phyloP scores from a whole-genome alignment of 1,284 basidiomycete species.

The Tilletiaria anomala region DNA sequence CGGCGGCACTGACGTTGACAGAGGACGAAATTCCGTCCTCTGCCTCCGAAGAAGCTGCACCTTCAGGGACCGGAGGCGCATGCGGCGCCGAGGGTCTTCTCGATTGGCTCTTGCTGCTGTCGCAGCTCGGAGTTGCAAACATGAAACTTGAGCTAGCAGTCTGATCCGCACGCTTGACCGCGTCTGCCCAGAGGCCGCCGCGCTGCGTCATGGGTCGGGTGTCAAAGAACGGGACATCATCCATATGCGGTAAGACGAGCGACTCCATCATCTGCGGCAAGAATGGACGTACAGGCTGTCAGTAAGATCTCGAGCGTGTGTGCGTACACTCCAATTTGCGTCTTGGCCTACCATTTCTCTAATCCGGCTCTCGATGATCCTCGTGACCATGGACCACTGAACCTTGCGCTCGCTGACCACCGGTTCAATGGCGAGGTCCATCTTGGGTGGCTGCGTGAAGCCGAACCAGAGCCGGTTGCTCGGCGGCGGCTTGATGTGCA shows the following conservation, averaged over 20 bases:
- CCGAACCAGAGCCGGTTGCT: constrained; percentile 94
- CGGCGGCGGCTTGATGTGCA: constrained; percentile 88
- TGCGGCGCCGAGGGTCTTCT: no score
- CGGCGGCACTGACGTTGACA: no score
- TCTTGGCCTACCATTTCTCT: constrained; percentile 74
- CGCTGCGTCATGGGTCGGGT: constrained; percentile 50
- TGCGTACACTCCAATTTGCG: constrained; percentile 41
- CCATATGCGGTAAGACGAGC: constrained; percentile 90
- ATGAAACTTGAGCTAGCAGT: no score
- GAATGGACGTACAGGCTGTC: neutral
- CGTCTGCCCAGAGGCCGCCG: constrained; percentile 80
- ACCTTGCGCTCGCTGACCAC: constrained; percentile 80
- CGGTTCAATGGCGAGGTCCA: constrained; percentile 78
- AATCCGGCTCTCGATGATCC: constrained; percentile 73
- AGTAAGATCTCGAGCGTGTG: neutral
- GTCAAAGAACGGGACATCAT: constrained; percentile 90
- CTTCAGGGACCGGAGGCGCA: no score
- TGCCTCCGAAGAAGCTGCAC: no score
- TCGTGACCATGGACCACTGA: constrained; percentile 79
- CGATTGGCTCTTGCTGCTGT: no score
- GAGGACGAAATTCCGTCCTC: no score
- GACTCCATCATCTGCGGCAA: constrained; percentile 65
- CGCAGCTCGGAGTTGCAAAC: no score
- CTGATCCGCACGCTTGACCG: no score
- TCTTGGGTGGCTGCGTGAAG: constrained; percentile 78